Evolutionary conservation across 2,329 filamentous ascomycete genomes (phyloP).

Genomic region (Pseudogymnoascus sp.): DNA sequence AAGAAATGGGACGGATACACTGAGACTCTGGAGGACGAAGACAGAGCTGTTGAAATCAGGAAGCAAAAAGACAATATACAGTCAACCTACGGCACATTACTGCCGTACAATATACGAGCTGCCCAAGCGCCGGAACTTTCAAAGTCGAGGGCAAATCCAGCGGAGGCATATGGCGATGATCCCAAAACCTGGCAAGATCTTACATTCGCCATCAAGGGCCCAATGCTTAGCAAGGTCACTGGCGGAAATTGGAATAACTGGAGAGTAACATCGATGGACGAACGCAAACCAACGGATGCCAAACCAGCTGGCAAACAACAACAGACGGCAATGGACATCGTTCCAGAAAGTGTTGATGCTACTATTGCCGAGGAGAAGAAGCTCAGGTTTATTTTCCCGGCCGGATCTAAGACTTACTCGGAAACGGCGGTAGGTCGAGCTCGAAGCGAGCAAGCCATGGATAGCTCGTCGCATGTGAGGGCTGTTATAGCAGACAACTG

Average conservation of each 20-base stretch:
- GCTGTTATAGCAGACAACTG: constrained; percentile 32
- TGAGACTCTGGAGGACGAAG: constrained; percentile 46
- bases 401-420: constrained; percentile 37
- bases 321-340: constrained; percentile 21
- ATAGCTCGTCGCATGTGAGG: constrained; percentile 43
- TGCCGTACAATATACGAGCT: constrained; percentile 18
- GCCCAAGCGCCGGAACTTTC: not conserved
- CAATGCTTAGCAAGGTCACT: constrained; percentile 41
- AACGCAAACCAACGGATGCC: constrained; percentile 33
- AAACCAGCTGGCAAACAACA: constrained; percentile 14
- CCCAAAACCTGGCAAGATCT: constrained; percentile 44
- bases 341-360: constrained; percentile 32
- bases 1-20: constrained; percentile 50
- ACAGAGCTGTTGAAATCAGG: constrained; percentile 37
- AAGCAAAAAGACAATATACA: constrained; percentile 35
- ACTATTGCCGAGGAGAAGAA: constrained; percentile 29
- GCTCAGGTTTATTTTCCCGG: constrained; percentile 42
- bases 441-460: constrained; percentile 38
- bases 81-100: constrained; percentile 22
- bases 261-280: constrained; percentile 47
- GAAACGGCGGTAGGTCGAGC: constrained; percentile 28
- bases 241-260: constrained; percentile 38
- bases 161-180: constrained; percentile 24
- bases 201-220: constrained; percentile 40
- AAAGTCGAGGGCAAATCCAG: not conserved